phyloP scores from a whole-genome alignment of 345 rosid genomes.

The Draba incana region DNA sequence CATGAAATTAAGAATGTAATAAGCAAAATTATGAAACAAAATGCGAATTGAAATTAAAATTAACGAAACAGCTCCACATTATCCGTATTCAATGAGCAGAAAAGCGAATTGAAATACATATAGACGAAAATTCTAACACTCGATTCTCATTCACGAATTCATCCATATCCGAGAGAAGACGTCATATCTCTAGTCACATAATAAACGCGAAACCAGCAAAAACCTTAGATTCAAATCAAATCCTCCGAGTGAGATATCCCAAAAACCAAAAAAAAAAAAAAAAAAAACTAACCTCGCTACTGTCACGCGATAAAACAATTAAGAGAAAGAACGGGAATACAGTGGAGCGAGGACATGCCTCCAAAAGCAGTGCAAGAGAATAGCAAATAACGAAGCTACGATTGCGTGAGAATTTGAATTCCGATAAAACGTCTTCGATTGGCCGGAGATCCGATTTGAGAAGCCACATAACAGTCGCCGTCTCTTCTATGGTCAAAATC shows the following conservation, averaged over 20 bases:
- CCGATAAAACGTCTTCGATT: slow-evolving; percentile 55
- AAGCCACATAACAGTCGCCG: slow-evolving; percentile 46
- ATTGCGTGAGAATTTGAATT: slow-evolving; percentile 54
- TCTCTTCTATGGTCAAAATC: slow-evolving; percentile 58
- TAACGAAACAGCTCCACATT: too few relatives aligned
- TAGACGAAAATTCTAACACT: slow-evolving; percentile 7
- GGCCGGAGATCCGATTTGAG: slow-evolving; percentile 61
- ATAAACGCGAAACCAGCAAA: slow-evolving; percentile 16
- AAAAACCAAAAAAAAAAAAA: too few relatives aligned
- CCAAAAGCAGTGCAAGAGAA: slow-evolving; percentile 58
- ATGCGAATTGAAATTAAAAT: background rate
- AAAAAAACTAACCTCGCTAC: slow-evolving; percentile 16
- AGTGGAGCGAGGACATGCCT: slow-evolving; percentile 43
- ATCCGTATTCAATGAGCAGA: too few relatives aligned
- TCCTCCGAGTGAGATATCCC: too few relatives aligned
- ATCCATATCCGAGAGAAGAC: background rate
- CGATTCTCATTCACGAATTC: background rate
- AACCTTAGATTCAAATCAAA: slow-evolving; percentile 34
- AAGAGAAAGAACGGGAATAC: too few relatives aligned
- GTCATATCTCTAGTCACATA: too few relatives aligned
- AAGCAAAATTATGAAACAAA: slow-evolving; percentile 3
- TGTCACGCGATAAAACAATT: background rate
- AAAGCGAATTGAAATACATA: too few relatives aligned
- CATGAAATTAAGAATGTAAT: slow-evolving; percentile 6
- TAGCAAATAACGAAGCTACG: slow-evolving; percentile 56